Base-by-base conservation (phyloP, 2,329 filamentous ascomycete genomes). In the Septoria linicola region DNA sequence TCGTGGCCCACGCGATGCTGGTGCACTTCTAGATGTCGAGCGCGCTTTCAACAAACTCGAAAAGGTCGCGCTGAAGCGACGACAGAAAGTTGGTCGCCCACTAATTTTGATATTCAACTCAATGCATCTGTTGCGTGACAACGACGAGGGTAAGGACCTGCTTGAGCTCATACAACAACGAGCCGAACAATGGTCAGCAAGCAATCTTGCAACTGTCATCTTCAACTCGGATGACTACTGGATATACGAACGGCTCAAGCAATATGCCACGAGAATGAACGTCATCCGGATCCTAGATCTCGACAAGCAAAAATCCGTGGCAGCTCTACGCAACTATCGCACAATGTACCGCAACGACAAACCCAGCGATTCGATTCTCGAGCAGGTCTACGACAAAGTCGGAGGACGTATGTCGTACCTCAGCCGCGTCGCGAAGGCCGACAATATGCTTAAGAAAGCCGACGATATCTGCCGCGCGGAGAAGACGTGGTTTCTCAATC, bases 151-250 rank as follows among this genome's bases (percentile, higher is more conserved):
- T n/a, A 85, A 87, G 49, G 89, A 97, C 67, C 76, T 99, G 11
- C 83, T 99, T 35, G 93, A 99, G 70, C 81, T 99, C 42, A 83
- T 99, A 23, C 93, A 99, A 66, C 93, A 99, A 68, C 83, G 91
- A 25, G 92, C 93, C 1, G 93, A 99, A 71, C 88, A 93, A 69
- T 99, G 93, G 93, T 92, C 93, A 1, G 93, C 92, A 1, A 83
- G 88, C 16, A 92, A 89, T 59, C 79, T 99, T 7, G 88, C 95
- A 23, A 97, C 93, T 1, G 81, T 89, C 77, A 84, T 99, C 27
- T 90, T 99, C 73, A 97, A 96, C 72, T 91, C 85, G 47, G 93
- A 99, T 70, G 93, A 97, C 68, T 99, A 96, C 72, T 99, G 93
- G 93, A 88, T 99, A 0, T 97, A 96, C 64, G 93, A 99, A 70